These are phyloP conservation scores for Boletus subcaerulescens DNA, from an alignment of 768 basidiomycete species.

Conservation along the genomic window DNA sequence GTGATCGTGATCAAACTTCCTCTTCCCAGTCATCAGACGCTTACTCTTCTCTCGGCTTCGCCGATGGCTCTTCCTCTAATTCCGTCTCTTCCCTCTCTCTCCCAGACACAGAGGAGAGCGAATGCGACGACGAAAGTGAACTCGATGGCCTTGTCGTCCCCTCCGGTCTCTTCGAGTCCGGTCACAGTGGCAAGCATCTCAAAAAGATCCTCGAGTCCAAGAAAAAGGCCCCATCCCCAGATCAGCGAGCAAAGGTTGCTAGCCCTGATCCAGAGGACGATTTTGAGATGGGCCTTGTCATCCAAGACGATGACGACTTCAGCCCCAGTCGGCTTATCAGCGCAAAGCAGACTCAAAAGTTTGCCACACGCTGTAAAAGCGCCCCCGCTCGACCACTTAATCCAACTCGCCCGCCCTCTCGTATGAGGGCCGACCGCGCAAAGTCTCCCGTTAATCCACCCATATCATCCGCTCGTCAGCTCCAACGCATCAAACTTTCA, in stretches of 20 bases:
- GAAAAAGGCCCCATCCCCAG: constrained; percentile 54
- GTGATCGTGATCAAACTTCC: constrained; percentile 77
- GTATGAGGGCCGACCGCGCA: constrained; percentile 58
- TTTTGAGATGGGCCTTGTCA: constrained; percentile 81
- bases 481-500: constrained; percentile 64
- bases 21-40: constrained; percentile 88
- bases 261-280: constrained; percentile 75
- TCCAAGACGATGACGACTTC: constrained; percentile 80
- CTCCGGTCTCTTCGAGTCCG: constrained; percentile 69
- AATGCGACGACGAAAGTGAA: constrained; percentile 66
- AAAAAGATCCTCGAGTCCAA: constrained; percentile 51
- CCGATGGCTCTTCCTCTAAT: constrained; percentile 69
- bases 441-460: constrained; percentile 74
- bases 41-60: constrained; percentile 76
- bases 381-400: constrained; percentile 50
- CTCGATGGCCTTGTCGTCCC: constrained; percentile 83
- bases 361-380: constrained; percentile 55
- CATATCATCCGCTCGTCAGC: constrained; percentile 63
- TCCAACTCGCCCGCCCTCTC: constrained; percentile 60
- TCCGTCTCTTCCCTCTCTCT: constrained; percentile 63
- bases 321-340: constrained; percentile 72
- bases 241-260: constrained; percentile 49
- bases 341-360: constrained; percentile 42
- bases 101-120: constrained; percentile 72
- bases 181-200: constrained; percentile 51